phyloP scores from a whole-genome alignment of 1,139 yeast genomes.

The Suhomyces choctaworum region DNA sequence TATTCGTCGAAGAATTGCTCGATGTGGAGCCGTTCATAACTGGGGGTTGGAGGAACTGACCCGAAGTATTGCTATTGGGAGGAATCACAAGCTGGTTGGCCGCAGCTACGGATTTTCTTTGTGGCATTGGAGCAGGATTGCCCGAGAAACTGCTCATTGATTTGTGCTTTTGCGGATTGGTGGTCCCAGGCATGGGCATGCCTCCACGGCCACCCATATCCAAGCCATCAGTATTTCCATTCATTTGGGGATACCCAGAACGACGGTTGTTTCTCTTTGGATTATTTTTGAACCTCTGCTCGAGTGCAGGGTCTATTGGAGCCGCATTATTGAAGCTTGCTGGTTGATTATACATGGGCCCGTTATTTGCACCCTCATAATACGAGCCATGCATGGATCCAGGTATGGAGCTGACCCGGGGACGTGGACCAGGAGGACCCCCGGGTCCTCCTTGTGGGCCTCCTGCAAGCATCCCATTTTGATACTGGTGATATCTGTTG shows the following conservation, averaged over 20 bases:
- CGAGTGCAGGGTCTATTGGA: conserved; percentile 32
- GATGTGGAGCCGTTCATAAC: conserved; percentile 25
- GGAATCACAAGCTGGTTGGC: conserved; percentile 11
- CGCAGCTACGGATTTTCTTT: conserved; percentile 19
- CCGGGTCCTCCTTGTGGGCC: conserved; percentile 6
- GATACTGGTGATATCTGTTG: conserved; percentile 19
- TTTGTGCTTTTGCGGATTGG: conserved; percentile 17
- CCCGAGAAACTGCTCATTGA: conserved; percentile 13
- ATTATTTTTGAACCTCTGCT: conserved; percentile 27
- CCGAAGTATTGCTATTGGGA: conserved; percentile 8
- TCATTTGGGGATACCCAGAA: conserved; percentile 36
- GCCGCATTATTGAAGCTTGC: conserved; percentile 23
- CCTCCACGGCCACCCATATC: conserved; percentile 56
- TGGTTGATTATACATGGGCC: conserved; percentile 5
- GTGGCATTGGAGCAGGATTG: conserved; percentile 18
- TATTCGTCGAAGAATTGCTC: conserved; percentile 31
- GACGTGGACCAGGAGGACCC: conserved; percentile 2
- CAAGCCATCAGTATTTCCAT: conserved; percentile 35
- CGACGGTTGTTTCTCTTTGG: conserved; percentile 38
- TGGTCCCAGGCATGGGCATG: conserved; percentile 40
- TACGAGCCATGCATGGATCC: conserved; percentile 18
- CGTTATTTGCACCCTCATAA: conserved; percentile 13
- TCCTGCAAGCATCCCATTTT: conserved; percentile 9
- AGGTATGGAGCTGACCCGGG: conserved; percentile 21
- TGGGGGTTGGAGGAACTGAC: conserved; percentile 29